Base-by-base conservation (phyloP, 2,329 filamentous ascomycete species). In the Cladobotryum protrusum region DNA sequence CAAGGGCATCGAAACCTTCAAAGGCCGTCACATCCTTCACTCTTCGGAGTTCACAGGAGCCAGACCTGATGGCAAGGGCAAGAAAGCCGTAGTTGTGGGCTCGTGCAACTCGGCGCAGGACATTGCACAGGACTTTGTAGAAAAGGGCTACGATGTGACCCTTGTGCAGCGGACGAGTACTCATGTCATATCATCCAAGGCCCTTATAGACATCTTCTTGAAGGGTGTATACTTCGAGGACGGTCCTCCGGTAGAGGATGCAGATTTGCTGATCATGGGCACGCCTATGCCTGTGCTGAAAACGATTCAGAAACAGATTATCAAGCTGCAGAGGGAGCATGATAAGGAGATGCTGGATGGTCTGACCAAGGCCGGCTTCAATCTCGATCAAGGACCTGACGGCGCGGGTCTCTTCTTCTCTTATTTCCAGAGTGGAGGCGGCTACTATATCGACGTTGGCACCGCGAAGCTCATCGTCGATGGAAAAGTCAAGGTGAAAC, bases 371-470 rank as follows among this genome's bases (percentile, higher is more conserved):
- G 82, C 72, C 0, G 84, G 84, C 0, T 87, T 87, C 71, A 74
- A 74, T 47, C 63, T 81, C 1, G 82, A 86, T 56, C 65, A 61
- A 1, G 83, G 83, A 0, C 75, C 79, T 0, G 74, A 82, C 47
- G 75, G 70, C 1, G 69, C 74, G 0, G 83, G 83, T 0, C 68
- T 86, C 3, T 72, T 80, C 50, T 64, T 77, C 47, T 85, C 85
- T 62, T 86, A 85, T 59, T 73, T 83, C 54, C 79, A 83, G 56
- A 75, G 79, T 2, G 82, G 82, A 1, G 84, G 85, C 0, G 83
- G 84, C 0, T 87, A 86, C 60, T 87, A 87, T 64, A 83, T 87
- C 54, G 81, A 87, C 53, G 82, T 86, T 1, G 85, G 85, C 0
- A 79, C 76, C 0, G 79, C 77, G 0, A 66, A 78, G 58, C 71